phyloP scores from a whole-genome alignment of 73 alveolate genomes.

The Chromera velia region DNA sequence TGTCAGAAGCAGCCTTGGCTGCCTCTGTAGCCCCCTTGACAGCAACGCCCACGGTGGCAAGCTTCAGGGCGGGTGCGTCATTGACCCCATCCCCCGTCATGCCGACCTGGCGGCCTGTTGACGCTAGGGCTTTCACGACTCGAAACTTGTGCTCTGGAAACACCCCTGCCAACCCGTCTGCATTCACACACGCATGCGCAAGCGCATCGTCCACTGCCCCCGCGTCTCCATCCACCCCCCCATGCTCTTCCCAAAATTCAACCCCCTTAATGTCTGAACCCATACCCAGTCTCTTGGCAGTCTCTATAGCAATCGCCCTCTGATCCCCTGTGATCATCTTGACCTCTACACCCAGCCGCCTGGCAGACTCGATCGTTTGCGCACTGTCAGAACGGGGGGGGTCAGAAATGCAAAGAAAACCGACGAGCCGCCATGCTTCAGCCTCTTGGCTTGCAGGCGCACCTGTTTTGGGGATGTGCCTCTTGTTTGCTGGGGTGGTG shows the following conservation, averaged over 20 bases:
- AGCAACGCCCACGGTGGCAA: conserved; percentile 61
- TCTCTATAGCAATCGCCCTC: conserved; percentile 22
- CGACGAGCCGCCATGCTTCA: conserved; percentile 22
- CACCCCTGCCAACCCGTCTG: conserved; percentile 20
- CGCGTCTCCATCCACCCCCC: neutral
- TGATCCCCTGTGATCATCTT: conserved; percentile 35
- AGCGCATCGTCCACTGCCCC: neutral
- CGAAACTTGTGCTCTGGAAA: conserved; percentile 21
- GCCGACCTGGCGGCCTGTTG: too few relatives aligned
- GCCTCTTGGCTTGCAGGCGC: too few relatives aligned
- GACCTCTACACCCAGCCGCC: conserved; percentile 17
- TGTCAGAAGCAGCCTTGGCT: too few relatives aligned
- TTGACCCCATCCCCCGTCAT: conserved; percentile 64
- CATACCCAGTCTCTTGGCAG: conserved; percentile 8
- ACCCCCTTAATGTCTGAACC: neutral
- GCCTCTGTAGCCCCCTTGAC: too few relatives aligned
- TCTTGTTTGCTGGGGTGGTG: too few relatives aligned
- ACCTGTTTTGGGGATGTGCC: too few relatives aligned
- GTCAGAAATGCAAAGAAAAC: conserved; percentile 8
- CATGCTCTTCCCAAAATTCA: neutral
- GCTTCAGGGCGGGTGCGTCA: conserved; percentile 61
- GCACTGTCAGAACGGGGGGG: conserved; percentile 22
- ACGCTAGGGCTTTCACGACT: too few relatives aligned
- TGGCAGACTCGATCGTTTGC: conserved; percentile 14
- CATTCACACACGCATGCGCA: neutral